phyloP scores from a whole-genome alignment of 2,329 filamentous ascomycete genomes.

The Dactylellina haptotyla region DNA sequence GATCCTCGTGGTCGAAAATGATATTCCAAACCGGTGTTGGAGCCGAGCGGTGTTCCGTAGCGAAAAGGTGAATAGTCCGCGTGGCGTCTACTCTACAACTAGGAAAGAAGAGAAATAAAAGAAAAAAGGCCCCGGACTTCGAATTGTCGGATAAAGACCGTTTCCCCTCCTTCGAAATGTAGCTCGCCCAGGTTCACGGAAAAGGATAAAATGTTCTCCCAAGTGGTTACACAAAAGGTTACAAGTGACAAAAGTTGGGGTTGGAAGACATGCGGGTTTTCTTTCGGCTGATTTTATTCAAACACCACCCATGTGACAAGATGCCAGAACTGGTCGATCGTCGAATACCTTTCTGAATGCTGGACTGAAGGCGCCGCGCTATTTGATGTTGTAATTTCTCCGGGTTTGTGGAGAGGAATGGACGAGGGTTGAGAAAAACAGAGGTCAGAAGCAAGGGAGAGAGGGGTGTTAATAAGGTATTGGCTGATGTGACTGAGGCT shows the following conservation, averaged over 20 bases:
- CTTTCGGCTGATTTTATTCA: slow-evolving; percentile 44
- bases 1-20: slow-evolving; percentile 1
- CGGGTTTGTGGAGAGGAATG: slow-evolving; percentile 45
- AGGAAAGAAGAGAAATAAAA: slow-evolving; percentile 5
- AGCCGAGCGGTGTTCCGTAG: slow-evolving; percentile 12
- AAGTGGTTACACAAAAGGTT: slow-evolving; percentile 50
- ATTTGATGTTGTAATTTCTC: slow-evolving; percentile 23
- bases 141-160: slow-evolving; percentile 31
- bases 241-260: slow-evolving; percentile 43
- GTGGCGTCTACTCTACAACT: slow-evolving; percentile 5
- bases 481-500: slow-evolving; percentile 40
- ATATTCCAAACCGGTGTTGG: slow-evolving; percentile 17
- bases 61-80: slow-evolving; percentile 13
- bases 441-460: slow-evolving; percentile 37
- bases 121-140: slow-evolving; percentile 2
- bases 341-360: slow-evolving; percentile 31
- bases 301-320: slow-evolving; percentile 40
- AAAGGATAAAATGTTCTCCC: slow-evolving; percentile 44
- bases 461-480: slow-evolving; percentile 29
- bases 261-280: slow-evolving; percentile 39
- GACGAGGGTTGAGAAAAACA: slow-evolving; percentile 26
- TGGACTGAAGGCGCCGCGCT: slow-evolving; percentile 6
- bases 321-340: slow-evolving; percentile 31
- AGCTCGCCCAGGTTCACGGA: slow-evolving; percentile 38
- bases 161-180: slow-evolving; percentile 36